Percentiles rank a stretch among this genome's conserved stretches.
phyloP scores from a whole-genome alignment of 73 alveolate genomes.

The Paraurostyla sp. region DNA sequence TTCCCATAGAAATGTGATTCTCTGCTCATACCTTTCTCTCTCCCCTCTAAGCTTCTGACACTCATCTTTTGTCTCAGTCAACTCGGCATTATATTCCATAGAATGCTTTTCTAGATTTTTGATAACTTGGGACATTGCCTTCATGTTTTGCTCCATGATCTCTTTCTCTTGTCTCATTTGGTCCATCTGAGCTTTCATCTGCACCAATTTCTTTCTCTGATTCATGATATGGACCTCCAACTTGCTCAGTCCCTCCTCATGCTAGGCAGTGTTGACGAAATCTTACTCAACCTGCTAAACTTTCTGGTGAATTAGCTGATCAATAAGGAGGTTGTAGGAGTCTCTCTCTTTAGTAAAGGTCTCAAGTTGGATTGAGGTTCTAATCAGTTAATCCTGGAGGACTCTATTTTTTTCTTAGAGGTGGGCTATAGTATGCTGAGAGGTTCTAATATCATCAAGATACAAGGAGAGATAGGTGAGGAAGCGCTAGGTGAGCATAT shows the following conservation, averaged over 20 bases:
- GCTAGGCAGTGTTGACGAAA: constrained; percentile 35
- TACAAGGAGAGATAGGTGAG: background rate
- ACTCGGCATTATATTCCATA: constrained; percentile 18
- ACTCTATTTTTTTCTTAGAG: constrained; percentile 6
- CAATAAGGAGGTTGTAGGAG: background rate
- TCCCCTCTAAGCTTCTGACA: constrained; percentile 26
- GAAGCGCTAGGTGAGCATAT: constrained; percentile 1
- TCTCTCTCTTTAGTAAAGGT: constrained; percentile 34
- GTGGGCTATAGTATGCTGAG: no score
- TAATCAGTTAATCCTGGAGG: background rate
- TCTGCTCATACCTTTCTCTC: constrained; percentile 19
- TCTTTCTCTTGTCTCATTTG: background rate
- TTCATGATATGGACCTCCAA: constrained; percentile 53
- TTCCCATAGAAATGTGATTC: constrained; percentile 38
- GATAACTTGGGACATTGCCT: constrained; percentile 9
- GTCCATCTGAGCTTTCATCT: constrained; percentile 6
- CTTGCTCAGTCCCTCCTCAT: constrained; percentile 34
- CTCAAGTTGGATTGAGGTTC: background rate
- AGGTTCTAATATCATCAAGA: background rate
- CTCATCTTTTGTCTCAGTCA: constrained; percentile 37
- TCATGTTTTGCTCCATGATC: background rate
- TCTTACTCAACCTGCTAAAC: background rate
- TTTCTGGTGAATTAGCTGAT: background rate
- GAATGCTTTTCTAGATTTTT: constrained; percentile 12
- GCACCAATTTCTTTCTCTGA: constrained; percentile 22